Evolutionary conservation across 2,329 filamentous ascomycete genomes (phyloP).

Genomic region (Aspergillus sp.): DNA sequence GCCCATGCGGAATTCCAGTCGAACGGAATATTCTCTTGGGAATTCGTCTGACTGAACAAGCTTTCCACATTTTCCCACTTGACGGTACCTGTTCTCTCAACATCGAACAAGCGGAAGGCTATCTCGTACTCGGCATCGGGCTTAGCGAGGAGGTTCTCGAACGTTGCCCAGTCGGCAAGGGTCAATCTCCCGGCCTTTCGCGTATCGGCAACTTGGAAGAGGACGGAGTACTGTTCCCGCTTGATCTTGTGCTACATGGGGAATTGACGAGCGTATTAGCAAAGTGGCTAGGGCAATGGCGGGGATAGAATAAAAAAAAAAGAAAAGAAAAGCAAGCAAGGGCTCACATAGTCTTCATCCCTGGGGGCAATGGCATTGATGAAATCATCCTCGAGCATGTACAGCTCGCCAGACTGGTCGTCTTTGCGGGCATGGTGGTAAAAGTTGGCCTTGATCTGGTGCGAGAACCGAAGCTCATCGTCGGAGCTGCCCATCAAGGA

Average conservation of each 20-base stretch:
- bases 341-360: slow-evolving; percentile 82
- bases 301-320: too few relatives aligned
- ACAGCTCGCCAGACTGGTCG: slow-evolving; percentile 65
- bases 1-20: slow-evolving; percentile 98
- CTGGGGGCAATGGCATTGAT: slow-evolving; percentile 81
- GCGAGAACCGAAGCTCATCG: slow-evolving; percentile 57
- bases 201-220: slow-evolving; percentile 86
- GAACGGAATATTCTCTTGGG: slow-evolving; percentile 77
- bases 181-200: slow-evolving; percentile 64
- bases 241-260: slow-evolving; percentile 82
- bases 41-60: slow-evolving; percentile 82
- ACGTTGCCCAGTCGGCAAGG: slow-evolving; percentile 81
- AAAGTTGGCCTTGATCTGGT: slow-evolving; percentile 70
- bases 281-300: neutral
- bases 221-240: slow-evolving; percentile 87
- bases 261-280: slow-evolving; percentile 11
- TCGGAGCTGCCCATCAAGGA: slow-evolving; percentile 60
- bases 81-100: slow-evolving; percentile 73
- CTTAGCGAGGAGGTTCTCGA: slow-evolving; percentile 88
- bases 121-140: slow-evolving; percentile 98
- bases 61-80: slow-evolving; percentile 84
- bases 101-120: slow-evolving; percentile 91
- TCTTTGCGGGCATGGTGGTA: slow-evolving; percentile 69
- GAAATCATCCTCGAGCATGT: slow-evolving; percentile 80
- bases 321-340: neutral